Evolutionary conservation across 2,329 filamentous ascomycete species (phyloP), one percentile per base, ranked within the genome.

Genomic region (Botrytis aclada): DNA sequence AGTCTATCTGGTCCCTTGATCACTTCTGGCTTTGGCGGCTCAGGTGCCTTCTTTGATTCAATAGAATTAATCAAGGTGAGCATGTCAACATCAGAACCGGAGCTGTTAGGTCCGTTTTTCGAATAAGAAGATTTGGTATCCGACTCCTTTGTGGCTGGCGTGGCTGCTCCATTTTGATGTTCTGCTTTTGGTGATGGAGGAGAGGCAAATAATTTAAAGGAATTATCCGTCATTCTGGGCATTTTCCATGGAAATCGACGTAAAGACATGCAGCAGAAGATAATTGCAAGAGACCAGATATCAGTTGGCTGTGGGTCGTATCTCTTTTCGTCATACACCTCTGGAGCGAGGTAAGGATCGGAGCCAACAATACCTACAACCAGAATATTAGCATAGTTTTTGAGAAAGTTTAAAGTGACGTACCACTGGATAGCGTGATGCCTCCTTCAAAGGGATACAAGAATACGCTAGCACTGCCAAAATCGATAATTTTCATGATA

Each of bases 401-500:
- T 4, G 34, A 47, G 5, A 61, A 22, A 2, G 39, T 29, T 56
- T 32, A 25, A 29, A 18, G 2, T 62, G n/a, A 83, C 91, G 83
- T 84, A 96, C 94, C 94, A 81, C 89, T 91, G 54, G 94, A 93
- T 62, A 91, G 85, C 22, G 96, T 93, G 73, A 95, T 89, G 70
- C 93, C 93, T 76, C 91, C 94, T 83, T 99, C 96, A 80, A 99
- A 98, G 0, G 96, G 96, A 85, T 99, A 99, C 79, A 93, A 91
- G 84, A 97, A 99, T 58, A 99, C 95, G 77, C 96, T 95, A 0
- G 96, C 95, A 83, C 95, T 98, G 39, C 96, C 96, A 83, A 99
- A 99, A 82, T 99, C 96, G 79, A 99, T 99, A 76, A 99, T 93
- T 83, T 99, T 99, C 94, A 99, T 97, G 78, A 99, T 98, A 3